Base-by-base conservation (phyloP, 2,329 filamentous ascomycete genomes). In the Aspergillus ruber region DNA sequence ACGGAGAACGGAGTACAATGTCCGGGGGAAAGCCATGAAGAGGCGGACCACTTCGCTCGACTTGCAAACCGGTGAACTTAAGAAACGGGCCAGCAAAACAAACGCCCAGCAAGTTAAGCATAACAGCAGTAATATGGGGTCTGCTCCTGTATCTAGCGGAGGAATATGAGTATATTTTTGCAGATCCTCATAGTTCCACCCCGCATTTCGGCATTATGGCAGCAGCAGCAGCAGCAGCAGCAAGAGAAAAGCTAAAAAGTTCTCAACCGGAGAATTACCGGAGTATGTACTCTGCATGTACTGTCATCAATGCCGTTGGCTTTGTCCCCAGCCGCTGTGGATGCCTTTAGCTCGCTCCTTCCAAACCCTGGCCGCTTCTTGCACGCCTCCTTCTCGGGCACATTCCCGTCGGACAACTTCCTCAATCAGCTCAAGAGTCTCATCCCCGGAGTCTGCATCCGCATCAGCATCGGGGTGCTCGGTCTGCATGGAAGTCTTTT, bases 331-430 rank as follows among this genome's bases (percentile, higher is more conserved):
- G 15, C 72, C 74, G 45, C 65, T 67, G 52, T 71, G 68, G 50
- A 81, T 60, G 41, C 68, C 69, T 52, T 69, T 70, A 2, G 75
- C 76, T 44, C 76, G 71, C 46, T 73, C 71, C 50, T 79, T 65
- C 79, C 79, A 82, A 38, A 72, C 69, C 49, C 51, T 61, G 36
- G 71, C 74, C 15, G 79, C 69, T 32, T 57, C 58, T 13, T 65
- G 59, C 39, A 79, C 51, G 5, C 71, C 70, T 8, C 69, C 72
- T 44, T 74, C 71, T 56, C 70, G 67, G 39, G 41, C 46, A 53
- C 70, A 73, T 51, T 81, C 78, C 35, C 70, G 65, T 47, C 81
- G 80, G 42, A 88, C 74, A 44, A 94, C 65, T 54, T 79, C 79
- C 49, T 73, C 69, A 6, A 86, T 79, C 53, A 77, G 81, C n/a